These are phyloP conservation scores for Fusarium austroafricanum DNA, from an alignment of 2,329 filamentous ascomycete genomes.

Conservation along the genomic window DNA sequence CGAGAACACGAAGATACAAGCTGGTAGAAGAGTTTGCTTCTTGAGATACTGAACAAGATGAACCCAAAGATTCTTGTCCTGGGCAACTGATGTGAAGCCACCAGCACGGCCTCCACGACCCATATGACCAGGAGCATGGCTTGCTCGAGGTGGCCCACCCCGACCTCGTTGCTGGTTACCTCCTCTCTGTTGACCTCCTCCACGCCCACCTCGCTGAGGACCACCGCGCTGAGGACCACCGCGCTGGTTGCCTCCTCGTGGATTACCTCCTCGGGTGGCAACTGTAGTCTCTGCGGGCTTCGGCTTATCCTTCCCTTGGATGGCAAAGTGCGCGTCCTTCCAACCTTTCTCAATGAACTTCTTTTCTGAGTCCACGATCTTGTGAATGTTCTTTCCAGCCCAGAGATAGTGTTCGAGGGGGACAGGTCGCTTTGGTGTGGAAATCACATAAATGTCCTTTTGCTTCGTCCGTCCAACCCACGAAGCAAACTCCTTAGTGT, in stretches of 20 bases:
- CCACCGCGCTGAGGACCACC: conserved; percentile 54
- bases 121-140: conserved; percentile 82
- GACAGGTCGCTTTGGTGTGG: conserved; percentile 93
- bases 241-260: conserved; percentile 52
- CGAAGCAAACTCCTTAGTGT: conserved; percentile 96
- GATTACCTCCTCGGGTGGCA: conserved; percentile 54
- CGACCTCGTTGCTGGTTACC: conserved; percentile 64
- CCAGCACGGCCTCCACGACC: conserved; percentile 86
- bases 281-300: conserved; percentile 53
- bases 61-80: conserved; percentile 97
- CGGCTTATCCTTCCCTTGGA: conserved; percentile 86
- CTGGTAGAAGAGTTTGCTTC: conserved; percentile 87
- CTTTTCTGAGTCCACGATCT: conserved; percentile 94
- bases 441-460: conserved; percentile 99
- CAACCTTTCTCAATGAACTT: conserved; percentile 91
- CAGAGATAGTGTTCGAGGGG: conserved; percentile 96
- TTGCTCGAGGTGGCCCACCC: conserved; percentile 65
- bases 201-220: conserved; percentile 59
- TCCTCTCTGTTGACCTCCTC: conserved; percentile 61
- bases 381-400: conserved; percentile 91
- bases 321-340: conserved; percentile 88
- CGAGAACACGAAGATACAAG: conserved; percentile 98
- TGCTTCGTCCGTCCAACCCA: conserved; percentile 99
- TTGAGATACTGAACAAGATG: conserved; percentile 91
- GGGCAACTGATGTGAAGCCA: conserved; percentile 87